Evolutionary conservation across 306 rosid genomes (phyloP).

Genomic region (Malus sieversii): DNA sequence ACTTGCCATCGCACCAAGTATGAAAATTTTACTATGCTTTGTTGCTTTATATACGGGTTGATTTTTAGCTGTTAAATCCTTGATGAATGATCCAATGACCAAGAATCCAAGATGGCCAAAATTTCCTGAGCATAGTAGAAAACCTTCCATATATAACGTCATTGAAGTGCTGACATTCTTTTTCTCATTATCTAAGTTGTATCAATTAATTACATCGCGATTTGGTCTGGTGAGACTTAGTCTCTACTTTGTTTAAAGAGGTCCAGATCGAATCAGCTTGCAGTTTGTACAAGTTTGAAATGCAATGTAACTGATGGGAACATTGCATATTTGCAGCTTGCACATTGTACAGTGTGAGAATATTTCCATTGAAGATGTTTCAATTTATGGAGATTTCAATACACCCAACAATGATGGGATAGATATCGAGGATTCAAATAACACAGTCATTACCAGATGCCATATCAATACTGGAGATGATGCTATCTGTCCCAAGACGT

Average conservation of each 20-base stretch:
- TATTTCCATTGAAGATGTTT: conserved; percentile 45
- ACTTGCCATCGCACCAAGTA: too few relatives aligned
- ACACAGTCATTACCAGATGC: conserved; percentile 64
- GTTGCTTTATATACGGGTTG: too few relatives aligned
- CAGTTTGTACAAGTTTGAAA: too few relatives aligned
- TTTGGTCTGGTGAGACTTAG: background rate
- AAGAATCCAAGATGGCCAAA: too few relatives aligned
- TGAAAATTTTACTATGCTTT: too few relatives aligned
- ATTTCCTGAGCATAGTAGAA: too few relatives aligned
- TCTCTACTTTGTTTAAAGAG: background rate
- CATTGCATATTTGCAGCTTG: conserved; percentile 51
- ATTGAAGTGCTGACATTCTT: background rate
- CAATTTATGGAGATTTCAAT: conserved; percentile 74
- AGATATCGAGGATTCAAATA: conserved; percentile 89
- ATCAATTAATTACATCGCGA: background rate
- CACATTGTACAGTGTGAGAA: conserved; percentile 63
- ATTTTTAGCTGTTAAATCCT: too few relatives aligned
- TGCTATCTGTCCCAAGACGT: conserved; percentile 88
- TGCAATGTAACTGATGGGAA: background rate
- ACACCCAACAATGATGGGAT: conserved; percentile 92
- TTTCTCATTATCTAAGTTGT: background rate
- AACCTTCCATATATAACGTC: background rate
- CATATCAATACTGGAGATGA: conserved; percentile 90
- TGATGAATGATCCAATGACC: too few relatives aligned
- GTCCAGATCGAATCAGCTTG: too few relatives aligned